Conservation (phyloP, 2,329 filamentous ascomycete genomes). For the Monilinia vaccinii-corymbosi region DNA sequence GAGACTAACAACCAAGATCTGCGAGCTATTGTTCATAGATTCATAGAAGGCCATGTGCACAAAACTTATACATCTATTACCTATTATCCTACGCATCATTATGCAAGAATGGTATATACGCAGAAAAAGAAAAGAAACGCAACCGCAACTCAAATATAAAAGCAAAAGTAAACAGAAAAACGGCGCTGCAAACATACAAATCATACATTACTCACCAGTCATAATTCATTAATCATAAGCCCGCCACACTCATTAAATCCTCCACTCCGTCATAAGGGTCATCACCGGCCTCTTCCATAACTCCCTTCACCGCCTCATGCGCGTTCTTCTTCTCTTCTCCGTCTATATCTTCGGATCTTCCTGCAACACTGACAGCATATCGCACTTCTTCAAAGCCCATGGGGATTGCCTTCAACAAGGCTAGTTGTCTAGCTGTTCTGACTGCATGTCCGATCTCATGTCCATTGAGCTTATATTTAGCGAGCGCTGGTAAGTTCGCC, state of each 20-base stretch:
- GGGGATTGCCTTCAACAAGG: conserved; percentile 3
- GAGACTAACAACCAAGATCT: not conserved
- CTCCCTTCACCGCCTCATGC: not conserved
- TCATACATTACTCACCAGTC: not conserved
- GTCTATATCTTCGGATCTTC: not conserved
- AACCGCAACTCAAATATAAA: not conserved
- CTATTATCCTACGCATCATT: not conserved
- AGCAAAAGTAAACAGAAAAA: not conserved
- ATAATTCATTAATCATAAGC: not conserved
- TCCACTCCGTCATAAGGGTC: conserved; percentile 3
- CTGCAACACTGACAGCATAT: not conserved
- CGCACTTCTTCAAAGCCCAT: conserved; percentile 5
- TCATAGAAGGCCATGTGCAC: not conserved
- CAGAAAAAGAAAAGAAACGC: not conserved
- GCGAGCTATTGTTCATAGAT: not conserved
- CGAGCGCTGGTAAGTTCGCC: not conserved
- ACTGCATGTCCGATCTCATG: conserved; percentile 9
- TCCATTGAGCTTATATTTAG: conserved; percentile 6
- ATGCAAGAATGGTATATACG: conserved; percentile 4
- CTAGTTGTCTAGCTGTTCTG: conserved; percentile 11
- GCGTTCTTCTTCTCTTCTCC: not conserved
- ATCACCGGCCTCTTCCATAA: not conserved
- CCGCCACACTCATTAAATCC: conserved; percentile 9
- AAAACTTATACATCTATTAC: not conserved
- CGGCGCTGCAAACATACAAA: not conserved